A percentile compares a stretch with the other conserved stretches of the same genome.
phyloP scores from a whole-genome alignment of 768 basidiomycete genomes.

The Lactifluus volemus region DNA sequence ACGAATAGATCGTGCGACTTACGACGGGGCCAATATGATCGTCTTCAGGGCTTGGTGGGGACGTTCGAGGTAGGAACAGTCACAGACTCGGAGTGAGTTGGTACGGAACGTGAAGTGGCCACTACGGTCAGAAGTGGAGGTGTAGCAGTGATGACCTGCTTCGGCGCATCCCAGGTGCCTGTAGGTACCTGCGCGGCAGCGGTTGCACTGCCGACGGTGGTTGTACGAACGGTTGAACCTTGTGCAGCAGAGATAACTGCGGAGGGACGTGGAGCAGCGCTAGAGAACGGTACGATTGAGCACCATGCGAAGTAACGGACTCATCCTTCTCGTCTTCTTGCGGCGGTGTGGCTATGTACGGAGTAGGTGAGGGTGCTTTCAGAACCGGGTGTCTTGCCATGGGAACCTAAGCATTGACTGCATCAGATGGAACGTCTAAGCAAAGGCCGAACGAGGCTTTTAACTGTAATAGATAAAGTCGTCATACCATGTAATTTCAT shows the following conservation, averaged over 20 bases:
- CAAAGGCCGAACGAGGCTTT: no score
- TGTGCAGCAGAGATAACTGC: slow-evolving; percentile 27
- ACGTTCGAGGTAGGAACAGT: slow-evolving; percentile 38
- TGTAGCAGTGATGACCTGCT: slow-evolving; percentile 27
- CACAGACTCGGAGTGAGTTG: slow-evolving; percentile 29
- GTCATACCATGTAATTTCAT: no score
- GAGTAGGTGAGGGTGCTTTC: no score
- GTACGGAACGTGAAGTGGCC: slow-evolving; percentile 21
- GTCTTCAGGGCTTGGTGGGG: slow-evolving; percentile 64
- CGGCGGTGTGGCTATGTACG: no score
- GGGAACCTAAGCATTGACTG: no score
- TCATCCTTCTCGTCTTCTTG: no score
- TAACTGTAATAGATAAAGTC: no score
- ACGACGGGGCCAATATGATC: slow-evolving; percentile 74
- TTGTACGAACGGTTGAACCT: slow-evolving; percentile 21
- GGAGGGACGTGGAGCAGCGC: slow-evolving; percentile 19
- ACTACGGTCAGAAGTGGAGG: slow-evolving; percentile 27
- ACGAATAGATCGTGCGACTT: neutral
- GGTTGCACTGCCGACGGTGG: slow-evolving; percentile 26
- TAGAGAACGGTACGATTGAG: no score
- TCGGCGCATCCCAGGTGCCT: slow-evolving; percentile 56
- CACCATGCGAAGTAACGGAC: no score
- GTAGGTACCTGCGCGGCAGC: slow-evolving; percentile 33
- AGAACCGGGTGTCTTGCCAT: no score
- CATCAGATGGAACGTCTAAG: no score